Evolutionary conservation across 2,329 filamentous ascomycete species (phyloP), one percentile per base, ranked within the genome.

Genomic region (Lizonia empirigonia): DNA sequence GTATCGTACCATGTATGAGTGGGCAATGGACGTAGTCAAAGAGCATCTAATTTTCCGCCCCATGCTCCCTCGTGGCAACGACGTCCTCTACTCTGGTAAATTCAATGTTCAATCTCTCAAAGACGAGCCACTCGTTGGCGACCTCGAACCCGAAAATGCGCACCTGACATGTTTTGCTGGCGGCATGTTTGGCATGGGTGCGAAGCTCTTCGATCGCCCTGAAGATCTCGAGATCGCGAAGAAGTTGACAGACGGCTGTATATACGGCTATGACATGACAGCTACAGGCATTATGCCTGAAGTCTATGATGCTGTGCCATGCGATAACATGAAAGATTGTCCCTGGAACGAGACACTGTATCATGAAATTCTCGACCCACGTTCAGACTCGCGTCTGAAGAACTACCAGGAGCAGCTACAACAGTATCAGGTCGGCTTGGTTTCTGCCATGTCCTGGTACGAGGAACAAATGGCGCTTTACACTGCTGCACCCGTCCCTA

Each of bases 121-220:
- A 20, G 56, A 61, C 64, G 52, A 63, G 60, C 16, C 69, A 59
- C 56, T 60, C 33, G 24, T 50, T 10, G 39, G 59, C 6, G 55
- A 61, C 26, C 62, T 77, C 0, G 61, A 72, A 34, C 60, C 68
- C 1, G 73, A 77, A 30, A 72, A 76, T 9, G 82, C 86, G 50
- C 88, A 91, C 65, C 76, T 90, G 2, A 80, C 82, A 3, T 91
- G 88, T 70, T 91, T 89, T 65, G 77, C 82, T 3, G 88, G 88
- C 6, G 88, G 87, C 8, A 85, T 88, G 77, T 85, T 89, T 36
- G 87, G 78, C 1, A 79, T 91, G 27, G 85, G 82, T 1, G 84
- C 87, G 1, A 83, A 80, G 53, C 75, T 90, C 20, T 82, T 89
- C 56, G 63, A 77, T 36, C 77, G 74, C 1, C 75, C 77, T 0